Evolutionary conservation across 352 stramenopile genomes (phyloP).

Genomic region (Pythium insidiosum): DNA sequence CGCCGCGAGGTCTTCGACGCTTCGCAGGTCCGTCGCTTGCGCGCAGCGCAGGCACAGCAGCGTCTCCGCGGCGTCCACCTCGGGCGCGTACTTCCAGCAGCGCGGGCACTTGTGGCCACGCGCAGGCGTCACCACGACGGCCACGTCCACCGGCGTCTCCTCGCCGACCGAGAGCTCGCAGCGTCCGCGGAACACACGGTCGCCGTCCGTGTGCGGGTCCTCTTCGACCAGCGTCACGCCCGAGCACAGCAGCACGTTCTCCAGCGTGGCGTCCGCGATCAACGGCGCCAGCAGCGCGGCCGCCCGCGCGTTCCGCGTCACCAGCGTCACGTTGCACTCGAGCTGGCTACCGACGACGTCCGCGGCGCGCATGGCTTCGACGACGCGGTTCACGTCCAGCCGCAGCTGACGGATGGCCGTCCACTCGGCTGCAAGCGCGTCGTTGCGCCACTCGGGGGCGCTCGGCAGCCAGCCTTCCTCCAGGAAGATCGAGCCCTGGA

Average conservation of each 20-base stretch:
- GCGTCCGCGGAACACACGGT: conserved; percentile 15
- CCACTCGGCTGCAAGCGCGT: conserved; percentile 74
- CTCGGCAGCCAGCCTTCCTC: conserved; percentile 55
- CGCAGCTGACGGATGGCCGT: conserved; percentile 82
- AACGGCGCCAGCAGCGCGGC: conserved; percentile 43
- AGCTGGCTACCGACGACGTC: conserved; percentile 56
- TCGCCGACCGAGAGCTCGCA: conserved; percentile 22
- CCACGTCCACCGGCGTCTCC: conserved; percentile 30
- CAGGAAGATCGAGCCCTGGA: conserved; percentile 65
- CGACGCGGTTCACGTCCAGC: conserved; percentile 69
- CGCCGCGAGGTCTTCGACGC: conserved; percentile 35
- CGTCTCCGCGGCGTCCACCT: conserved; percentile 45
- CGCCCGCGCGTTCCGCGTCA: conserved; percentile 21
- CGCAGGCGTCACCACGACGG: conserved; percentile 49
- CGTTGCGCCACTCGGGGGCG: conserved; percentile 40
- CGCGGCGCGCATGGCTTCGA: conserved; percentile 58
- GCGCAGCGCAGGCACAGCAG: conserved; percentile 50
- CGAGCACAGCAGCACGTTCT: conserved; percentile 71
- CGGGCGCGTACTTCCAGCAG: conserved; percentile 79
- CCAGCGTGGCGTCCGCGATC: conserved; percentile 37
- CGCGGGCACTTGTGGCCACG: conserved; percentile 81
- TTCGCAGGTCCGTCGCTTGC: conserved; percentile 32
- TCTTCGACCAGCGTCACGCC: conserved; percentile 31
- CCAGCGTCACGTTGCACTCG: conserved; percentile 62
- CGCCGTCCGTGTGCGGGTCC: conserved; percentile 6